A percentile compares a stretch with the other conserved stretches of the same genome.
These are phyloP conservation scores for Calophaca sinica DNA, from an alignment of 306 rosid species.

Conservation along the genomic window DNA sequence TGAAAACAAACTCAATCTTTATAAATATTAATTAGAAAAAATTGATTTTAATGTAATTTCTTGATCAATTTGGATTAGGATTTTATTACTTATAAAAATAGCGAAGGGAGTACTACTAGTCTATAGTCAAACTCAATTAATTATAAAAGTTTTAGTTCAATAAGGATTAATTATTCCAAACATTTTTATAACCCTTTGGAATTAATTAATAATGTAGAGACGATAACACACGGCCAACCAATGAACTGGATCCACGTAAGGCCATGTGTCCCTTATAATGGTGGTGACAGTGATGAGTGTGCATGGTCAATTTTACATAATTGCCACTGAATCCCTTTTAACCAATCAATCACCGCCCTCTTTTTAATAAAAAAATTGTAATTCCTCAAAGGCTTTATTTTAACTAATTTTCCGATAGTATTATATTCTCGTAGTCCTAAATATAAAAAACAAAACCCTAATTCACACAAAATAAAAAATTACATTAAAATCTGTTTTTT, in stretches of 20 bases:
- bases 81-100: not conserved
- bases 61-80: no score
- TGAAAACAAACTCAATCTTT: no score
- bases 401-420: no score
- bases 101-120: no score
- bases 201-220: not conserved
- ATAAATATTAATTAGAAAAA: no score
- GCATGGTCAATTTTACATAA: not conserved
- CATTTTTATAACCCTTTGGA: not conserved
- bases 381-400: no score
- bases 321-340: not conserved
- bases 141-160: not conserved
- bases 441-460: no score
- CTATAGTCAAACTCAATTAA: not conserved
- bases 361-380: no score
- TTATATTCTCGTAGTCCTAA: no score
- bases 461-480: no score
- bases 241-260: constrained; percentile 20
- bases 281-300: not conserved
- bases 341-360: not conserved
- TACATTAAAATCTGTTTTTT: no score
- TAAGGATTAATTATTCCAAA: not conserved
- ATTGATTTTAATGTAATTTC: no score
- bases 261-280: constrained; percentile 17
- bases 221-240: not conserved